Conservation (phyloP, 225 moss, liverwort and hornwort species). For the Physcomitrium patens region DNA sequence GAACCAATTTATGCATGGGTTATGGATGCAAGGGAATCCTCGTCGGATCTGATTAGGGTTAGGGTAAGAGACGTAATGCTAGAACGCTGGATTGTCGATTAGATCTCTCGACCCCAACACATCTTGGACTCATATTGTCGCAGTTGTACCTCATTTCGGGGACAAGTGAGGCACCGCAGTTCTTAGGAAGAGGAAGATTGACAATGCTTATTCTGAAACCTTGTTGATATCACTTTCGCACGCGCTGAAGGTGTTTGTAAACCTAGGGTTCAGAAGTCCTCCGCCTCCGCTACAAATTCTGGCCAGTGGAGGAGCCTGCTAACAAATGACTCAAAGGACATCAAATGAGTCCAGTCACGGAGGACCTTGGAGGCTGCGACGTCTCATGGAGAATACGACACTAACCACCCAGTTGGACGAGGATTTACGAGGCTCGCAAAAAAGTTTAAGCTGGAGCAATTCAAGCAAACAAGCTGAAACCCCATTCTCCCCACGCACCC, state of each 20-base stretch:
- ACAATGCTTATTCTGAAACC: background rate
- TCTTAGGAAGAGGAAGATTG: conserved; percentile 1
- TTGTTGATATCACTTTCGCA: conserved; percentile 46
- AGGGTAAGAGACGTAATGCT: background rate
- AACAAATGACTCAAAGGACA: conserved; percentile 38
- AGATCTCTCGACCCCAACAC: background rate
- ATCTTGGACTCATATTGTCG: background rate
- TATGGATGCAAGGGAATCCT: background rate
- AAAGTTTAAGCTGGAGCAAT: conserved; percentile 55
- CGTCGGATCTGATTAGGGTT: background rate
- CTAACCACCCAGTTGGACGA: conserved; percentile 17
- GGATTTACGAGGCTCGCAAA: conserved; percentile 67
- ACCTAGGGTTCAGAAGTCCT: conserved; percentile 30
- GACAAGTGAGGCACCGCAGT: background rate
- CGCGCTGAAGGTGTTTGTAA: conserved; percentile 30
- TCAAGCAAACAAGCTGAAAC: conserved; percentile 33
- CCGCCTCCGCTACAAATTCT: background rate
- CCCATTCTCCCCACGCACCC: background rate
- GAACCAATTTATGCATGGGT: background rate
- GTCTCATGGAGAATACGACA: conserved; percentile 7
- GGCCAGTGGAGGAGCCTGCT: conserved; percentile 19
- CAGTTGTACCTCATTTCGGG: background rate
- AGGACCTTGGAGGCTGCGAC: conserved; percentile 19
- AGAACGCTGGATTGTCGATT: conserved; percentile 16
- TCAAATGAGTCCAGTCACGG: conserved; percentile 18